phyloP scores from a whole-genome alignment of 352 stramenopile species.

The Phytophthora cactorum region DNA sequence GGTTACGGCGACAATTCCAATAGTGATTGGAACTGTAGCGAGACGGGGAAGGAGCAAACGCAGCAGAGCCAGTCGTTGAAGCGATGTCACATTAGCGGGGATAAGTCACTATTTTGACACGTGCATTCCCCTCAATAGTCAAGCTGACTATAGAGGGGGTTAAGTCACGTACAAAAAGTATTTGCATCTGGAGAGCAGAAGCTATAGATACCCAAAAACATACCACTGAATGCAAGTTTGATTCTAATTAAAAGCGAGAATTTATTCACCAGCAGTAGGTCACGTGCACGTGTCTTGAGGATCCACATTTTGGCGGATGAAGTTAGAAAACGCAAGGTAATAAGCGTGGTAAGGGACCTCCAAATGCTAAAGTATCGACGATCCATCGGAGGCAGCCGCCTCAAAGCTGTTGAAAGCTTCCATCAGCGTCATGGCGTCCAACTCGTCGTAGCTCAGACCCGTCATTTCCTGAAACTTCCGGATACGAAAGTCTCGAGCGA shows the following conservation, averaged over 20 bases:
- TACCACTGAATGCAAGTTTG: neutral
- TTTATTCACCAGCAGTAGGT: neutral
- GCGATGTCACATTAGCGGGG: slow-evolving; percentile 1
- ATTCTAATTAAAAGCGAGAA: neutral
- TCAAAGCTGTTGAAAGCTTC: slow-evolving; percentile 45
- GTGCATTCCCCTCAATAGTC: too few relatives aligned
- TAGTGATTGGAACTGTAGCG: slow-evolving; percentile 31
- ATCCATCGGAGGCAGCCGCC: slow-evolving; percentile 22
- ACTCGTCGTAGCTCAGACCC: slow-evolving; percentile 37
- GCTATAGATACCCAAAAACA: too few relatives aligned
- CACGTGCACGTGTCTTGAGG: slow-evolving; percentile 22
- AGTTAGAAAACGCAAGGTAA: slow-evolving; percentile 5
- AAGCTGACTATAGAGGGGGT: too few relatives aligned
- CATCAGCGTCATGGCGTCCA: slow-evolving; percentile 49
- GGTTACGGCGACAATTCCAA: slow-evolving; percentile 64
- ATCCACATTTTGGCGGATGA: slow-evolving; percentile 20
- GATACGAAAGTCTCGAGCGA: slow-evolving; percentile 59
- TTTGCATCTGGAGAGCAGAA: too few relatives aligned
- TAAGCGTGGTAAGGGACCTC: slow-evolving; percentile 4
- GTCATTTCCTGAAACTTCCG: slow-evolving; percentile 70
- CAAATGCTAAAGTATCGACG: slow-evolving; percentile 35
- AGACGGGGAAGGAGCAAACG: neutral
- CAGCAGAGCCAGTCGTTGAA: slow-evolving; percentile 23
- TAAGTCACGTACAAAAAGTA: too few relatives aligned
- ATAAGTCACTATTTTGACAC: neutral